Conservation (phyloP, 2,329 filamentous ascomycete species). For the Hymenoscyphus fraxineus region DNA sequence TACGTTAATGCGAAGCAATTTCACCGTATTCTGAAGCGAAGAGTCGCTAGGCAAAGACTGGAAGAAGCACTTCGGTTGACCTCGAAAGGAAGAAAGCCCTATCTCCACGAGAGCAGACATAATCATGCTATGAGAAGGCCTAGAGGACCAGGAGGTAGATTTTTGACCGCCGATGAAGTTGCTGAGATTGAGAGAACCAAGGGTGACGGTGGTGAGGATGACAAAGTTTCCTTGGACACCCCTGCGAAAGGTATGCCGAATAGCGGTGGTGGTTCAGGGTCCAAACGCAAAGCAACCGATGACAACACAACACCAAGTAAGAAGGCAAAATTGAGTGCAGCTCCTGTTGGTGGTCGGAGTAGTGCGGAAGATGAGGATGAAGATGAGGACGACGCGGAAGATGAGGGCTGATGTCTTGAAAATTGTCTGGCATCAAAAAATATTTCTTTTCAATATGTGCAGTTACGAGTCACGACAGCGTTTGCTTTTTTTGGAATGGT, state of each 20-base stretch:
- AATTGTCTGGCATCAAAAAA: conserved; percentile 9
- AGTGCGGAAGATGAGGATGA: conserved; percentile 39
- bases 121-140: conserved; percentile 97
- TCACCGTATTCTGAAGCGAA: conserved; percentile 90
- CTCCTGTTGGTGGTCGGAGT: conserved; percentile 13
- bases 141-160: conserved; percentile 87
- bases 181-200: conserved; percentile 75
- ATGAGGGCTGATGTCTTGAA: conserved; percentile 23
- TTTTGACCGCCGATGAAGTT: conserved; percentile 94
- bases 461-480: conserved; percentile 32
- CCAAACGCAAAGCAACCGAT: conserved; percentile 59
- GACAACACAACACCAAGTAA: conserved; percentile 49
- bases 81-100: conserved; percentile 93
- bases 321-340: conserved; percentile 44
- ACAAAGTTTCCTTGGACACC: conserved; percentile 36
- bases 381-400: conserved; percentile 34
- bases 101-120: conserved; percentile 93
- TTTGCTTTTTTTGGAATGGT: conserved; percentile 17
- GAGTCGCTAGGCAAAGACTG: conserved; percentile 86
- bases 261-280: conserved; percentile 38
- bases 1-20: conserved; percentile 99
- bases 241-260: conserved; percentile 32
- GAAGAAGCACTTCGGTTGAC: conserved; percentile 90
- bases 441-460: conserved; percentile 25
- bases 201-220: conserved; percentile 37